These are phyloP conservation scores for Puya raimondii DNA, from an alignment of 176 grass and related monocot species.

Conservation along the genomic window DNA sequence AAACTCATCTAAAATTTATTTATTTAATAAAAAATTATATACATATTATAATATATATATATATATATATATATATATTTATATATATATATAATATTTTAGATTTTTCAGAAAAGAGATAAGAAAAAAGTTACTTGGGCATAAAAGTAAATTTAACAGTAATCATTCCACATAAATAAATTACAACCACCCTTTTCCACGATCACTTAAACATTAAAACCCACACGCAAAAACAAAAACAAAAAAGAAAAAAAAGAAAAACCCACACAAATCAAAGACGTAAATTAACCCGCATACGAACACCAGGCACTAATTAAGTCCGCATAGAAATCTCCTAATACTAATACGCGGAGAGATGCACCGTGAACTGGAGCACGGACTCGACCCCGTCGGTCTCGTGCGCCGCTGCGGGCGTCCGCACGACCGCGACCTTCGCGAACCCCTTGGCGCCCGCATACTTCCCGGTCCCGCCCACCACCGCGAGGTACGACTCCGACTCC, in stretches of 20 bases:
- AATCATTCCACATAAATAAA: too few relatives aligned
- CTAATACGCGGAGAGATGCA: slow-evolving; percentile 26
- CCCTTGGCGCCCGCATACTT: slow-evolving; percentile 43
- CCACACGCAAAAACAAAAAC: slow-evolving; percentile 6
- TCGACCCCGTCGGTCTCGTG: slow-evolving; percentile 65
- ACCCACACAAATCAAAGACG: slow-evolving; percentile 9
- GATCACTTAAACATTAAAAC: background rate
- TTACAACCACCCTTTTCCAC: too few relatives aligned
- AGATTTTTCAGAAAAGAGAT: too few relatives aligned
- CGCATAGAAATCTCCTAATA: background rate
- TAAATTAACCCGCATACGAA: too few relatives aligned
- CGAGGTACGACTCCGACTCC: slow-evolving; percentile 58
- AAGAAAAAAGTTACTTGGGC: too few relatives aligned
- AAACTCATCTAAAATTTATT: too few relatives aligned
- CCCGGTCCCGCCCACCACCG: slow-evolving; percentile 45
- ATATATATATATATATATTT: too few relatives aligned
- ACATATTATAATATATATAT: too few relatives aligned
- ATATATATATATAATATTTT: too few relatives aligned
- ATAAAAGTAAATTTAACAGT: too few relatives aligned
- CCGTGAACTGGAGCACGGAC: slow-evolving; percentile 49
- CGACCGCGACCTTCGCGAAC: slow-evolving; percentile 48
- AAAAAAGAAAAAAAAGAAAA: slow-evolving; percentile 9
- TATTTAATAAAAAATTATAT: too few relatives aligned
- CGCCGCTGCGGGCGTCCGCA: slow-evolving; percentile 29
- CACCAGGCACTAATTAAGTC: too few relatives aligned